A percentile compares a stretch with the other conserved stretches of the same genome.
Evolutionary conservation across 2,329 filamentous ascomycete species (phyloP).

Genomic region (Massarina eburnea): DNA sequence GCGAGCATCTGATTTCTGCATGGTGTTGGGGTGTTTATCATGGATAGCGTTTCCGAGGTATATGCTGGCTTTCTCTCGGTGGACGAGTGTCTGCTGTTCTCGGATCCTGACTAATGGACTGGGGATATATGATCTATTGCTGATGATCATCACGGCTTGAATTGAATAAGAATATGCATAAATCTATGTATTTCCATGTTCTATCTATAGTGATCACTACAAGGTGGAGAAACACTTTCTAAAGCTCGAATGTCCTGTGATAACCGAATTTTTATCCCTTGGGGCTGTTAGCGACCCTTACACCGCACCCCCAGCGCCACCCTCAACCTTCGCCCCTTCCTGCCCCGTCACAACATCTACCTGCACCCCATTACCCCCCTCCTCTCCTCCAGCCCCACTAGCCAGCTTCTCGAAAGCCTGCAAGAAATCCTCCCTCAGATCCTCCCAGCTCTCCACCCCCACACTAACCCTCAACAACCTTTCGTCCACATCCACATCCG

Average conservation of each 20-base stretch:
- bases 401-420: constrained; percentile 27
- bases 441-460: constrained; percentile 84
- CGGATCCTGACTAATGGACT: too few species aligned
- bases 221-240: too few species aligned
- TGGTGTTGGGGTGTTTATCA: not conserved
- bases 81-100: too few species aligned
- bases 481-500: constrained; percentile 71
- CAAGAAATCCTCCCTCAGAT: constrained; percentile 73
- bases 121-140: too few species aligned
- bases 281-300: too few species aligned
- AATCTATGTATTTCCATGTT: too few species aligned
- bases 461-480: constrained; percentile 78
- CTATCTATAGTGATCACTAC: too few species aligned
- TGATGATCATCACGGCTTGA: not conserved
- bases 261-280: too few species aligned
- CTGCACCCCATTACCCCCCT: not conserved
- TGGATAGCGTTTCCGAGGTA: not conserved
- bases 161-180: not conserved
- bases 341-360: constrained; percentile 25
- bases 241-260: too few species aligned
- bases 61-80: not conserved
- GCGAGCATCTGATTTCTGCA: not conserved
- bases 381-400: not conserved
- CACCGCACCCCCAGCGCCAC: constrained; percentile 9
- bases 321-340: constrained; percentile 16